Percentiles rank a stretch among this genome's conserved stretches.
These are phyloP conservation scores for Fusarium lateritium DNA, from an alignment of 2,329 filamentous ascomycete genomes.

Conservation along the genomic window DNA sequence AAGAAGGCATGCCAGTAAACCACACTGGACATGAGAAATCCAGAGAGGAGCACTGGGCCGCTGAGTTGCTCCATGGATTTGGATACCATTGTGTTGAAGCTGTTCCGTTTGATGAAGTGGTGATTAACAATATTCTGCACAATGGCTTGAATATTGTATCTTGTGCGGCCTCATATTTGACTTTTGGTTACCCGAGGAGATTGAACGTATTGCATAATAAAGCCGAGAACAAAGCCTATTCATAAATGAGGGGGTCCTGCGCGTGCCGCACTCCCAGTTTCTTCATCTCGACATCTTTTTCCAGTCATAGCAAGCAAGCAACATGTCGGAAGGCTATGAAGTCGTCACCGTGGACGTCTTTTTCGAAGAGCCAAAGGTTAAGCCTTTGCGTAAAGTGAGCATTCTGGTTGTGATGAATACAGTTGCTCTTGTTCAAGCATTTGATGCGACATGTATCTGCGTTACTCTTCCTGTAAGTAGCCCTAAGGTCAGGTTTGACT, in stretches of 20 bases:
- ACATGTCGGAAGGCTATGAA: neutral
- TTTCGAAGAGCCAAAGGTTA: neutral
- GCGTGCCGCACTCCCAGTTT: neutral
- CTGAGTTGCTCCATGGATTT: conserved; percentile 23
- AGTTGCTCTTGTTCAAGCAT: conserved; percentile 44
- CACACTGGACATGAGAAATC: conserved; percentile 32
- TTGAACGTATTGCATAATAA: neutral
- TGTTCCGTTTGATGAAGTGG: neutral
- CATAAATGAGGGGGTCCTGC: neutral
- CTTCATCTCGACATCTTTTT: neutral
- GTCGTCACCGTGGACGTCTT: neutral
- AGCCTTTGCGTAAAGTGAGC: conserved; percentile 20
- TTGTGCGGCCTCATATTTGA: conserved; percentile 7
- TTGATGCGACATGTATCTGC: conserved; percentile 50
- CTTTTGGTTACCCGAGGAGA: conserved; percentile 4
- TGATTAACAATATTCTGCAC: neutral
- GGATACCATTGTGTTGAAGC: neutral
- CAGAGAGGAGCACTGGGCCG: conserved; percentile 38
- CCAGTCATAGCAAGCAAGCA: neutral
- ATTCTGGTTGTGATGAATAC: conserved; percentile 44
- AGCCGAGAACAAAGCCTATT: neutral
- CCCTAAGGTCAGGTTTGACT: neutral
- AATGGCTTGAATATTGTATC: neutral
- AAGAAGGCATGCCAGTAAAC: conserved; percentile 44
- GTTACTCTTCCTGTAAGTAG: conserved; percentile 48